Evolutionary conservation across 768 basidiomycete species (phyloP).

Genomic region (Russula foetens): DNA sequence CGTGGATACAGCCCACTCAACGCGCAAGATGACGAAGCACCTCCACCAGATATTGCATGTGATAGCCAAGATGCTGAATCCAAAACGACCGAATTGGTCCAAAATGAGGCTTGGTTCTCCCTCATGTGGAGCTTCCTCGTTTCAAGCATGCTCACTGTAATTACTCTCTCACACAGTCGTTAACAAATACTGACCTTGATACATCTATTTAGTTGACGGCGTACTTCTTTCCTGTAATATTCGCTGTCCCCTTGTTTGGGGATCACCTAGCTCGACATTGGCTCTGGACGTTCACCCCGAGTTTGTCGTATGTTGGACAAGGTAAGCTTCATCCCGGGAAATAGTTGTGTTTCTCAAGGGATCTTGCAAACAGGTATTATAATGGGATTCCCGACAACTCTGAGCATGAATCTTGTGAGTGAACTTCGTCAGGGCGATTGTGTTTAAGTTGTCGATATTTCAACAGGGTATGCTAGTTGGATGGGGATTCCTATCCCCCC

Average conservation of each 20-base stretch:
- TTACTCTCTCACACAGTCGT: constrained; percentile 21
- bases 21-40: constrained; percentile 26
- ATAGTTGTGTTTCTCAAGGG: not conserved
- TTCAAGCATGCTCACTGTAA: constrained; percentile 70
- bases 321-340: constrained; percentile 34
- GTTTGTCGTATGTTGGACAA: constrained; percentile 88
- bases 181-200: not conserved
- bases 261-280: constrained; percentile 75
- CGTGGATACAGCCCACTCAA: constrained; percentile 44
- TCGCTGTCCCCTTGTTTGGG: constrained; percentile 82
- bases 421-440: not conserved
- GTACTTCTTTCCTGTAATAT: constrained; percentile 85
- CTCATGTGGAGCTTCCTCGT: constrained; percentile 71
- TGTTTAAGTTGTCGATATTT: constrained; percentile 1
- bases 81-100: constrained; percentile 40
- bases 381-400: constrained; percentile 93
- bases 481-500: constrained; percentile 89
- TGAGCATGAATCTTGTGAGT: constrained; percentile 84
- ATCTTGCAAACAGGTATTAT: constrained; percentile 59
- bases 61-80: constrained; percentile 23
- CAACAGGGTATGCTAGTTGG: constrained; percentile 89
- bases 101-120: constrained; percentile 67
- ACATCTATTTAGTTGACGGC: constrained; percentile 54
- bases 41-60: constrained; percentile 5
- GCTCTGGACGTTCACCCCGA: constrained; percentile 92